Evolutionary conservation across 1,284 basidiomycete genomes (phyloP).

Genomic region (Porodaedalea pini): DNA sequence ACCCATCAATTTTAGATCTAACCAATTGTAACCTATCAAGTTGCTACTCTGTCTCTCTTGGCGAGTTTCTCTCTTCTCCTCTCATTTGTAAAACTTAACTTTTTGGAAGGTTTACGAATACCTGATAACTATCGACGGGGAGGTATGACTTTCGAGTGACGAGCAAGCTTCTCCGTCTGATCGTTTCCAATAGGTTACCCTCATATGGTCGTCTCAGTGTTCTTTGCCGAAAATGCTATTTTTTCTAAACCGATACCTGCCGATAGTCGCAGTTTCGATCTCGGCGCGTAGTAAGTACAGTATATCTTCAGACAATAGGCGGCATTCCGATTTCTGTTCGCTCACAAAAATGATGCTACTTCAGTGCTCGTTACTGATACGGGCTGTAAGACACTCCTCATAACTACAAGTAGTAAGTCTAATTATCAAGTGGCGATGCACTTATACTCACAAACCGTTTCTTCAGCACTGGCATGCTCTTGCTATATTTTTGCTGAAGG

Average conservation of each 20-base stretch:
- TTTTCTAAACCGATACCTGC: conserved; percentile 14
- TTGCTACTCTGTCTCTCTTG: not conserved
- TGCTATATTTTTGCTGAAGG: conserved; percentile 11
- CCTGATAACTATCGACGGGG: conserved; percentile 6
- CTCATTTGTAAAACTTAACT: not conserved
- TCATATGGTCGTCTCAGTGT: conserved; percentile 9
- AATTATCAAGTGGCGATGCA: not conserved
- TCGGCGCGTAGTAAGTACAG: not conserved
- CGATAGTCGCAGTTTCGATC: conserved; percentile 1
- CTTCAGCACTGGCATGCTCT: too few species aligned
- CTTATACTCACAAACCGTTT: too few species aligned
- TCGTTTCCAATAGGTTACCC: not conserved
- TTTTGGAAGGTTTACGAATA: conserved; percentile 11
- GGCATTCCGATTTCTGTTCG: too few species aligned
- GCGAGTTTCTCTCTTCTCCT: not conserved
- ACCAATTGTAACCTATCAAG: not conserved
- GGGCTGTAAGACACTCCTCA: too few species aligned
- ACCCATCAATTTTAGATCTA: too few species aligned
- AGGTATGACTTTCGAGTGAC: not conserved
- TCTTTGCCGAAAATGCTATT: conserved; percentile 12
- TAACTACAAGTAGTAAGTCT: not conserved
- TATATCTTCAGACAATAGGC: too few species aligned
- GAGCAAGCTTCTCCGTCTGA: not conserved
- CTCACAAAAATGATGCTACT: too few species aligned
- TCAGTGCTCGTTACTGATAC: too few species aligned